Base-by-base conservation (phyloP, 345 rosid species). In the Linum trigynum region DNA sequence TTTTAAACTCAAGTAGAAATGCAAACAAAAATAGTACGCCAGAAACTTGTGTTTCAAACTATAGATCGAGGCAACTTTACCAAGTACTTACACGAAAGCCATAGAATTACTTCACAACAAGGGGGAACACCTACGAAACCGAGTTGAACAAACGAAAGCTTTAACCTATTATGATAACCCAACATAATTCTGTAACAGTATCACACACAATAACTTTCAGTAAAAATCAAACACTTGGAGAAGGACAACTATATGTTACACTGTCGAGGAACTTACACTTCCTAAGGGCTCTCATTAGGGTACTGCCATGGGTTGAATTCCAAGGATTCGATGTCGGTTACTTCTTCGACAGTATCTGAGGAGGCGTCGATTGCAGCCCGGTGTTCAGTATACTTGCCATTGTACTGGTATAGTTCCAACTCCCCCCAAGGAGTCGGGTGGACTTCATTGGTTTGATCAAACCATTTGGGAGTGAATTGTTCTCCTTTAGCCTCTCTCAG, bases 291-390 rank as follows among this genome's bases (percentile, higher is more conserved):
- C 68, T 79, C 9, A 69, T 80, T 78, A 62, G 81, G 79, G 63
- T 83, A 88, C 67, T 86, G 96, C 96, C 92, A 88, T 0, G 89
- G 90, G 75, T 85, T 82, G 72, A 86, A 89, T 65, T 85, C 87
- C 7, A 78, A 66, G 7, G 86, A 79, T 40, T 71, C 61, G 60
- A 69, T 63, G 65, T 85, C 83, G 16, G 55, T 63, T 61, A 23
- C 32, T 23, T 72, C 81, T 1, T 53, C 50, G 11, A 73, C 61
- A 58, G 78, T 65, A n/a, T 71, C 79, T 2, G 86, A 82, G 32
- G 32, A 23, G 78, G 71, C 77, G 62, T 77, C 84, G 39, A 70
- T 57, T 1, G 81, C 63, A 55, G 76, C 84, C 37, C 76, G 78
- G 64, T 86, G 88, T 61, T 84, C 85, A 0, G 62, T 67, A 67